Percentiles rank a stretch among this genome's conserved stretches.
Conservation (phyloP, 495 filamentous ascomycete species). For the Penicillium coprophilum region DNA sequence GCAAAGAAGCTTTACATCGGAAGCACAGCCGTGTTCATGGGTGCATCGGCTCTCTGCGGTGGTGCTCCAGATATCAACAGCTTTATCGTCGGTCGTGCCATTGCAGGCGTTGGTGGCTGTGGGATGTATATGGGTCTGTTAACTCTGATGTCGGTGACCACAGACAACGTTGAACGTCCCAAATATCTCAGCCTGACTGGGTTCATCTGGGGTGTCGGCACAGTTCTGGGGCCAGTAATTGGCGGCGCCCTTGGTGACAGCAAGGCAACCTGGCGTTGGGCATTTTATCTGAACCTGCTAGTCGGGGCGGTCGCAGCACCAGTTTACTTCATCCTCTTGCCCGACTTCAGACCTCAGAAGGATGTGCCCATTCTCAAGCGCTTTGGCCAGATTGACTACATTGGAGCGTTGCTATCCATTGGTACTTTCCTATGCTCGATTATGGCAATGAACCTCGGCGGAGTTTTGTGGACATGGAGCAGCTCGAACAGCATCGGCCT, state of each 20-base stretch:
- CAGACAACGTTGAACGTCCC: conserved; percentile 34
- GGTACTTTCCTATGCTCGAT: conserved; percentile 43
- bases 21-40: conserved; percentile 50
- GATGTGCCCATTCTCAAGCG: conserved; percentile 35
- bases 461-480: conserved; percentile 53
- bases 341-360: conserved; percentile 45
- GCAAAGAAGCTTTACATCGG: conserved; percentile 55
- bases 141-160: conserved; percentile 32
- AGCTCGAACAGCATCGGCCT: conserved; percentile 52
- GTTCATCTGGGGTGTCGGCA: conserved; percentile 52
- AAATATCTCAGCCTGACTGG: conserved; percentile 35
- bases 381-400: conserved; percentile 38
- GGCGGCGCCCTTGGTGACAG: conserved; percentile 62
- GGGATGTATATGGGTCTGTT: conserved; percentile 42
- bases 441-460: conserved; percentile 58
- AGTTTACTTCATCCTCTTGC: conserved; percentile 57
- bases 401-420: conserved; percentile 35
- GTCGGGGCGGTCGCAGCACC: conserved; percentile 55
- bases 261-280: conserved; percentile 57
- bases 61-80: conserved; percentile 51
- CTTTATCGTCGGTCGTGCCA: conserved; percentile 54
- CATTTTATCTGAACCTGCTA: conserved; percentile 71
- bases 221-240: conserved; percentile 57
- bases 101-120: conserved; percentile 37
- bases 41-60: conserved; percentile 55